Evolutionary conservation across 768 basidiomycete genomes (phyloP).

Genomic region (Naganishia randhawae): DNA sequence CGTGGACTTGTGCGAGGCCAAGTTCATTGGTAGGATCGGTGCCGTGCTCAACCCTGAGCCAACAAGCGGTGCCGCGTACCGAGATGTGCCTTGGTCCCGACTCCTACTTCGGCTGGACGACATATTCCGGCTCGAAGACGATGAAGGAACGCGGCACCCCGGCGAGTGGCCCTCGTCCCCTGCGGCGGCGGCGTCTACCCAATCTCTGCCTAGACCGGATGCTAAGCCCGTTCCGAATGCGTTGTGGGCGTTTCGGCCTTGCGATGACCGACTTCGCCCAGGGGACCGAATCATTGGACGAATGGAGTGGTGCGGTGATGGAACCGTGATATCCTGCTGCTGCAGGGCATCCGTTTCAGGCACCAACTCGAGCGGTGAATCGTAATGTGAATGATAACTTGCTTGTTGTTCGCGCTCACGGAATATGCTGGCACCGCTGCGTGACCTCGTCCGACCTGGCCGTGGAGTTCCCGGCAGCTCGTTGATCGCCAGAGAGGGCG

Average conservation of each 20-base stretch:
- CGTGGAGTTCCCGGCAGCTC: not conserved
- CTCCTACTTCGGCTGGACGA: not conserved
- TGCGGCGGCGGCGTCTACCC: not conserved
- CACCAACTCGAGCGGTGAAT: conserved; percentile 9
- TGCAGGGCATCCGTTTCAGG: conserved; percentile 7
- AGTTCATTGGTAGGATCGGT: too few relatives aligned
- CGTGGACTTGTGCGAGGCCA: too few relatives aligned
- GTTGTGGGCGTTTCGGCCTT: not conserved
- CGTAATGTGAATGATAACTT: conserved; percentile 9
- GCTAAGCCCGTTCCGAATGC: not conserved
- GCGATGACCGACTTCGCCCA: not conserved
- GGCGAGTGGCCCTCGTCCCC: not conserved
- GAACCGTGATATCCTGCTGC: not conserved
- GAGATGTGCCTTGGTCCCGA: not conserved
- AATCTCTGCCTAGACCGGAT: not conserved
- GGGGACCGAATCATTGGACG: not conserved
- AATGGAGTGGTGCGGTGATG: not conserved
- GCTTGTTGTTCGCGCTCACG: not conserved
- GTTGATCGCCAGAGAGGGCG: not conserved
- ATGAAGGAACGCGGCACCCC: too few relatives aligned
- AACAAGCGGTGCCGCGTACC: too few relatives aligned
- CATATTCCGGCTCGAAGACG: not conserved
- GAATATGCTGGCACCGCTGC: not conserved
- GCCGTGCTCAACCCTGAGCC: too few relatives aligned
- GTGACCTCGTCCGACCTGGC: conserved; percentile 5